Base-by-base conservation (phyloP, 495 filamentous ascomycete species). In the Xylaria curta region DNA sequence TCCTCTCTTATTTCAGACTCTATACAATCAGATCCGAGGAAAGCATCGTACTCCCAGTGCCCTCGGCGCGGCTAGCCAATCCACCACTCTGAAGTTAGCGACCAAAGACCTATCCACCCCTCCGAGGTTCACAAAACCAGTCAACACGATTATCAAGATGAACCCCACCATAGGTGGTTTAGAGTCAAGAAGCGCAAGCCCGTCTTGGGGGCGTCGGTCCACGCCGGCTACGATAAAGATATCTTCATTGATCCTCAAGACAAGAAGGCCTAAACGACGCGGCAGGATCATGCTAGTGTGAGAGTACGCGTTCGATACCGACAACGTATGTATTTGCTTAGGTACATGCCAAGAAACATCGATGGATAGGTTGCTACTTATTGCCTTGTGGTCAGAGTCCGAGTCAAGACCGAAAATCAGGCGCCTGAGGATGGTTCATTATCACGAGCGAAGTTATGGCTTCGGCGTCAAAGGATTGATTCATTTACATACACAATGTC, bases 21-120 rank as follows among this genome's bases (percentile, higher is more conserved):
- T 74, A 4, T 72, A 46, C 31, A 15, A 36, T n/a, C 76, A 78
- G 46, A 76, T 78, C 24, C 72, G 76, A 38, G 64, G 33, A 26
- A 75, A 74, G 56, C 53, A 40, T n/a, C 28, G 46, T 13, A 47
- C 53, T 17, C 26, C 56, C 47, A 46, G 31, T 21, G 7, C 54
- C 8, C 2, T 15, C 8, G 7, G 4, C 21, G 42, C 38, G 38
- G 1, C 38, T 9, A 13, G 10, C 38, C 9, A 42, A 13, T 13
- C 38, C 12, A 13, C 12, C 36, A 9, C 19, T 2, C 12, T 7
- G 36, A 38, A 31, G 28, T 31, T 31, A 31, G 28, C 28, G 28
- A 31, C 28, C 28, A 1, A n/a, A n/a, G 10, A 10, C 38, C 9
- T 12, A 13, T 13, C 10, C 12, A 3, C n/a, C 36, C 3, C 19